Percentiles rank a stretch among this genome's conserved stretches.
Conservation (phyloP, 2,329 filamentous ascomycete genomes). For the Cryphonectria radicalis region DNA sequence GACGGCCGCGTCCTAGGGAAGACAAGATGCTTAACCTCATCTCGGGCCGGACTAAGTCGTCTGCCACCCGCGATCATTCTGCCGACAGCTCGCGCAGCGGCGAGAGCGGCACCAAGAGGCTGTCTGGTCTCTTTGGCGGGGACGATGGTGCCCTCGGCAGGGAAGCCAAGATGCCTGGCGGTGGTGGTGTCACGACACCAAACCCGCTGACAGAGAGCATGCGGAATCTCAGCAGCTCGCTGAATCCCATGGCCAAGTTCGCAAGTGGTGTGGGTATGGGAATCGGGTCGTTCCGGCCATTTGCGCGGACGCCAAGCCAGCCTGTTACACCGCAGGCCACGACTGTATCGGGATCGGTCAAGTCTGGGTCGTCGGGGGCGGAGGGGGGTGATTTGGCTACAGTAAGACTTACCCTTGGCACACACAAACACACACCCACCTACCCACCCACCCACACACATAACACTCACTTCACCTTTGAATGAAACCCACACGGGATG, state of each 20-base stretch:
- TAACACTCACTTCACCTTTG: neutral
- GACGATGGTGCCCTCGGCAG: conserved; percentile 35
- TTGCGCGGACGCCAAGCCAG: conserved; percentile 62
- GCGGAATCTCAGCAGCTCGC: conserved; percentile 75
- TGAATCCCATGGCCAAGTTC: conserved; percentile 83
- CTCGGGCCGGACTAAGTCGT: conserved; percentile 59
- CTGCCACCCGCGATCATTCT: conserved; percentile 67
- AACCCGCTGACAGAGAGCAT: conserved; percentile 75
- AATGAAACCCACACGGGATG: neutral
- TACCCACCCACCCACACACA: neutral
- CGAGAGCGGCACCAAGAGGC: conserved; percentile 59
- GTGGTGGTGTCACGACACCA: conserved; percentile 49
- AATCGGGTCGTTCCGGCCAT: conserved; percentile 75
- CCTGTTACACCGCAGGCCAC: conserved; percentile 40
- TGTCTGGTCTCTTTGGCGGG: conserved; percentile 52
- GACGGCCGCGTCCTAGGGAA: conserved; percentile 47
- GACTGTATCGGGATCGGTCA: conserved; percentile 45
- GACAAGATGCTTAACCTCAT: conserved; percentile 74
- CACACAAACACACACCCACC: no score
- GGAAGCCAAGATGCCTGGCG: conserved; percentile 36
- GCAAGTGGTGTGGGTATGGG: conserved; percentile 50
- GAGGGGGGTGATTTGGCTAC: conserved; percentile 62
- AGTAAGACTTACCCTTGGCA: conserved; percentile 45
- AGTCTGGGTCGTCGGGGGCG: conserved; percentile 34
- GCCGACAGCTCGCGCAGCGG: conserved; percentile 72